Conservation (phyloP, 106 monocot genomes). For the Posidonia australis region DNA sequence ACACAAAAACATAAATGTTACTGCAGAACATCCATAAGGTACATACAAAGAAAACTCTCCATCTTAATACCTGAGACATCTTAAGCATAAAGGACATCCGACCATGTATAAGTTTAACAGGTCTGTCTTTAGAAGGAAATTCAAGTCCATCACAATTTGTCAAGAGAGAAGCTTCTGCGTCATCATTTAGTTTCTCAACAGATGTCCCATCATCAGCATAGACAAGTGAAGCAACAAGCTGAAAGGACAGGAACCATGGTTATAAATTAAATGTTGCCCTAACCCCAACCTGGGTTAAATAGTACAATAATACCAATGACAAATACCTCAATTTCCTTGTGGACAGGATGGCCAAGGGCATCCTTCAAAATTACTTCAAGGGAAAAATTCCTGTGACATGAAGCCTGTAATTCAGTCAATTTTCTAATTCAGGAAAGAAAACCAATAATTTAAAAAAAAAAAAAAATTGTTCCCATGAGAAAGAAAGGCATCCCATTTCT, state of each 20-base stretch:
- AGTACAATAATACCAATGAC: neutral
- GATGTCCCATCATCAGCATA: slow-evolving; percentile 61
- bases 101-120: slow-evolving; percentile 55
- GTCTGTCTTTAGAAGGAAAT: slow-evolving; percentile 42
- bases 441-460: neutral
- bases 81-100: slow-evolving; percentile 73
- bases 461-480: neutral
- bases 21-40: slow-evolving; percentile 2
- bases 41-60: neutral
- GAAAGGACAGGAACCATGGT: slow-evolving; percentile 15
- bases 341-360: slow-evolving; percentile 43
- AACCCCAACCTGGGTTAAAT: neutral
- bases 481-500: too few species aligned
- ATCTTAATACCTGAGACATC: slow-evolving; percentile 58
- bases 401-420: slow-evolving; percentile 39
- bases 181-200: slow-evolving; percentile 56
- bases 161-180: slow-evolving; percentile 55
- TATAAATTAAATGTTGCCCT: neutral
- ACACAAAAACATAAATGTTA: too few species aligned
- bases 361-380: slow-evolving; percentile 65
- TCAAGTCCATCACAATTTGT: slow-evolving; percentile 68
- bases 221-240: slow-evolving; percentile 79
- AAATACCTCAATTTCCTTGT: slow-evolving; percentile 67
- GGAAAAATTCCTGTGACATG: slow-evolving; percentile 75
- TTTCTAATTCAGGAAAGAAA: too few species aligned